Percentiles rank a stretch among this genome's conserved stretches.
These are phyloP conservation scores for Boletus reticuloceps DNA, from an alignment of 768 basidiomycete genomes.

Conservation along the genomic window DNA sequence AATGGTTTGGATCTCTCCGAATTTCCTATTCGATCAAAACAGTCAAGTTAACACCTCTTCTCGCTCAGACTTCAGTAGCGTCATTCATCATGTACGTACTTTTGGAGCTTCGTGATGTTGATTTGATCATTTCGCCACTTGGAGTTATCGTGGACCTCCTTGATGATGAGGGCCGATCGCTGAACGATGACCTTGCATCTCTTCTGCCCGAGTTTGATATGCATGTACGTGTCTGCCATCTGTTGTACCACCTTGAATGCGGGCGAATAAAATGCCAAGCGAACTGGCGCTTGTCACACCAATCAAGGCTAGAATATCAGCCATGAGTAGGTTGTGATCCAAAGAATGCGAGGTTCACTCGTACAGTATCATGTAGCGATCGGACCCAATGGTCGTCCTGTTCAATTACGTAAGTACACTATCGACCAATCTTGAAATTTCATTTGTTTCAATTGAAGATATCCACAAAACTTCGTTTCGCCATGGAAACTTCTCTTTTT, in stretches of 20 bases:
- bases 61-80: neutral
- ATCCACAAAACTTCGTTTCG: too few relatives aligned
- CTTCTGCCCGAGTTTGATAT: neutral
- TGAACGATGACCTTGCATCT: slow-evolving; percentile 2
- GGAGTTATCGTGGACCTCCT: neutral
- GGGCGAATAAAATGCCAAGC: neutral
- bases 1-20: slow-evolving; percentile 1
- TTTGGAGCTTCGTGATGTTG: neutral
- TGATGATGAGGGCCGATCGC: slow-evolving; percentile 1
- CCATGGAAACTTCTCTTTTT: too few relatives aligned
- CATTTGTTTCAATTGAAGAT: too few relatives aligned
- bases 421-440: too few relatives aligned
- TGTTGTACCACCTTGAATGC: neutral
- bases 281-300: neutral
- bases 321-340: neutral
- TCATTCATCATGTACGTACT: neutral
- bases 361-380: too few relatives aligned
- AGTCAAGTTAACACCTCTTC: neutral
- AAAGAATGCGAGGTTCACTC: neutral
- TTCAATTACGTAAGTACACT: too few relatives aligned
- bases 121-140: neutral
- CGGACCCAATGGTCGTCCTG: too few relatives aligned
- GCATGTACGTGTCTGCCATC: neutral
- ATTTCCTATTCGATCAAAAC: neutral
- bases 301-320: neutral